Evolutionary conservation across 2,329 filamentous ascomycete species (phyloP).

Genomic region (Waltergamsia citrina): DNA sequence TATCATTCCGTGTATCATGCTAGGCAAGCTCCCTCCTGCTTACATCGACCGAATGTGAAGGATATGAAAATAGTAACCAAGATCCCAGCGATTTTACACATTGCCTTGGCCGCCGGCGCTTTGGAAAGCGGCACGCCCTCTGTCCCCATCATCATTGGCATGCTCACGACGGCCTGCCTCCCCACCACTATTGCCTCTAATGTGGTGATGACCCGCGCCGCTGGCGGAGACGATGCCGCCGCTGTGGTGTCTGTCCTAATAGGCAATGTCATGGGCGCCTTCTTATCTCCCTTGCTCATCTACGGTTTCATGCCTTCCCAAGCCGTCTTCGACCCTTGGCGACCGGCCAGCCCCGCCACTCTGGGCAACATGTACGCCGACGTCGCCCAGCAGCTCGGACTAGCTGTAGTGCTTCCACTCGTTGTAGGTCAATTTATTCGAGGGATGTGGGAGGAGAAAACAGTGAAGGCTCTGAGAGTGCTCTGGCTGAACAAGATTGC

Average conservation of each 20-base stretch:
- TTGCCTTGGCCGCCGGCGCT: conserved; percentile 34
- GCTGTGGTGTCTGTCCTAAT: conserved; percentile 60
- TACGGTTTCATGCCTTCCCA: conserved; percentile 47
- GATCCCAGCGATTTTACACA: conserved; percentile 33
- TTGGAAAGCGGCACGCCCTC: conserved; percentile 48
- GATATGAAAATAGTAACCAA: background rate
- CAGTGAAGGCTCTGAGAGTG: conserved; percentile 40
- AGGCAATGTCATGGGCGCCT: conserved; percentile 60
- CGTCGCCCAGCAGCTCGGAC: conserved; percentile 59
- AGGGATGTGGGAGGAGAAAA: conserved; percentile 36
- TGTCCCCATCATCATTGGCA: conserved; percentile 54
- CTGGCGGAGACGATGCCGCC: conserved; percentile 57
- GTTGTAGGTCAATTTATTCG: conserved; percentile 51
- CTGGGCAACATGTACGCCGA: conserved; percentile 53
- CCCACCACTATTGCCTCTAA: conserved; percentile 67
- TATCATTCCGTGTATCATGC: conserved; percentile 52
- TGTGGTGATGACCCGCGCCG: conserved; percentile 56
- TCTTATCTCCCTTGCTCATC: conserved; percentile 55
- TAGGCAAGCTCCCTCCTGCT: conserved; percentile 28
- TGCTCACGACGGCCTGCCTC: conserved; percentile 57
- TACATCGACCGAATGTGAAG: no score
- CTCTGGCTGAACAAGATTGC: conserved; percentile 42
- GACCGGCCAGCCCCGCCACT: conserved; percentile 39
- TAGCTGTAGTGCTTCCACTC: conserved; percentile 58
- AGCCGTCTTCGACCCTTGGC: conserved; percentile 44